Evolutionary conservation across 2,329 filamentous ascomycete genomes (phyloP).

Genomic region (Pseudonectria foliicola): DNA sequence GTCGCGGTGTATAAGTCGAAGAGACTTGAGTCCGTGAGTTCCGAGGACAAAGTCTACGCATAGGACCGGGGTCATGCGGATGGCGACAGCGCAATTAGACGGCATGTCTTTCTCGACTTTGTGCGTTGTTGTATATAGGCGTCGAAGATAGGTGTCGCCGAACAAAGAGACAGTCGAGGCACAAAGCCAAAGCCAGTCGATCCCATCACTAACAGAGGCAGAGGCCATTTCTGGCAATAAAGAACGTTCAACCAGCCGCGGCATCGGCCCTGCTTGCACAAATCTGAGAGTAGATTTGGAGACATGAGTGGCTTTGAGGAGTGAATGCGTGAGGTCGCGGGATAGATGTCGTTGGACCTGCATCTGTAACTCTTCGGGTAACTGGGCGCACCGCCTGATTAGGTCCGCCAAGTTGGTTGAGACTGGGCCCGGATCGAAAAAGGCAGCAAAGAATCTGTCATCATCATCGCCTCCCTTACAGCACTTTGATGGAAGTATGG

Average conservation of each 20-base stretch:
- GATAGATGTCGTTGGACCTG: neutral
- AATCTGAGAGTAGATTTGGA: neutral
- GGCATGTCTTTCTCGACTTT: no score
- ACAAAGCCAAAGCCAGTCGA: no score
- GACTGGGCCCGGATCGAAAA: no score
- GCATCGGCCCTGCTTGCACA: neutral
- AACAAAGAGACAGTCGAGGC: no score
- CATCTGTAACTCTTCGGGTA: neutral
- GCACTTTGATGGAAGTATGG: neutral
- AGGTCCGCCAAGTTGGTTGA: neutral
- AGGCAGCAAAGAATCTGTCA: no score
- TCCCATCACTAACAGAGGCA: no score
- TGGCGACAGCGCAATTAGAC: neutral
- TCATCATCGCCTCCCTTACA: no score
- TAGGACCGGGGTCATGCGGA: neutral
- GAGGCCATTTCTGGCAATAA: no score
- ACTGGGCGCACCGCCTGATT: neutral
- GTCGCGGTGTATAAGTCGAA: neutral
- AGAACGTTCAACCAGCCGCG: no score
- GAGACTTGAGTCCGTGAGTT: neutral
- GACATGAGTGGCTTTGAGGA: neutral
- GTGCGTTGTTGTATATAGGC: no score
- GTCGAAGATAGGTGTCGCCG: no score
- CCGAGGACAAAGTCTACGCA: neutral
- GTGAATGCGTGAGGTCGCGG: neutral